These are phyloP conservation scores for Datura wrightii DNA, from an alignment of 257 asterid species.

Conservation along the genomic window DNA sequence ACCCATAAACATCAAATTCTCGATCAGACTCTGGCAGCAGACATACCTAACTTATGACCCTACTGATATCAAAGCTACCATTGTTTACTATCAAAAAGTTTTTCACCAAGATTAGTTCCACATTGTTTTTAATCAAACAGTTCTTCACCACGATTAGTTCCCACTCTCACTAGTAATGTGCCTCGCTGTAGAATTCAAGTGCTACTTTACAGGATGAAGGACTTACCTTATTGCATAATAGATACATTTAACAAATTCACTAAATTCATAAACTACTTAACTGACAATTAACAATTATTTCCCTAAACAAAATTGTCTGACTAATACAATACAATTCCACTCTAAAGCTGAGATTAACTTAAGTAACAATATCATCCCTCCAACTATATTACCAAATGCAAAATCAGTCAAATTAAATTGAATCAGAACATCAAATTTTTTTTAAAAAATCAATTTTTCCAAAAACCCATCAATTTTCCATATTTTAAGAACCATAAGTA, in stretches of 20 bases:
- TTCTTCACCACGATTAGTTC: not conserved
- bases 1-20: not conserved
- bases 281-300: not conserved
- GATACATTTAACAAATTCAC: not conserved
- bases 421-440: not conserved
- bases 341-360: not conserved
- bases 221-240: not conserved
- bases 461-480: not conserved
- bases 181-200: not conserved
- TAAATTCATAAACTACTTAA: not conserved
- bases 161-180: not conserved
- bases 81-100: not conserved
- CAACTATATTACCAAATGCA: too few species aligned
- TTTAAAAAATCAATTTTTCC: not conserved
- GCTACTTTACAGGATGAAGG: not conserved
- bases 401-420: not conserved
- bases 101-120: not conserved
- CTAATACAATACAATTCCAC: not conserved
- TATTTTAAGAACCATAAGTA: slow-evolving; percentile 28
- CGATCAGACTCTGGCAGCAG: not conserved
- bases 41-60: not conserved
- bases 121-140: not conserved
- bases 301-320: too few species aligned
- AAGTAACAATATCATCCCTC: too few species aligned
- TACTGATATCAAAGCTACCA: not conserved